These are phyloP conservation scores for Effrenium voratum DNA, from an alignment of 73 alveolate species.

Conservation along the genomic window DNA sequence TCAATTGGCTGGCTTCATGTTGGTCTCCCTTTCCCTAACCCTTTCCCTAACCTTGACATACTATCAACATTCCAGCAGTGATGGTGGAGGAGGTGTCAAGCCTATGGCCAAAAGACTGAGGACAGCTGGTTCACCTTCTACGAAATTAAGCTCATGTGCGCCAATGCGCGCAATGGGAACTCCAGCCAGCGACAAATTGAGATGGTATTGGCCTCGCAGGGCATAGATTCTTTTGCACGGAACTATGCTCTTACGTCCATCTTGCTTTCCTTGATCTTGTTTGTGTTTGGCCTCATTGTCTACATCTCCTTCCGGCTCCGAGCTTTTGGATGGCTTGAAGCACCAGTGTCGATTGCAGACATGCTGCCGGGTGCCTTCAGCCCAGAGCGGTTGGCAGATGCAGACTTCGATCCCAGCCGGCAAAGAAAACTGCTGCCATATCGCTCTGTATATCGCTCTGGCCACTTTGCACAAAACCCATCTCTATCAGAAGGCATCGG, in stretches of 20 bases:
- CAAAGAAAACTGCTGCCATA: conserved; percentile 87
- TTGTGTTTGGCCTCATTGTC: conserved; percentile 38
- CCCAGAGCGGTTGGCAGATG: conserved; percentile 75
- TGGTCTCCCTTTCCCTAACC: too few species aligned
- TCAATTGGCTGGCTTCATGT: too few species aligned
- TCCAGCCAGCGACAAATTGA: conserved; percentile 50
- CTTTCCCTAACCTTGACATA: too few species aligned
- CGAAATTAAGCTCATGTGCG: conserved; percentile 53
- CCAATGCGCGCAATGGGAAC: conserved; percentile 32
- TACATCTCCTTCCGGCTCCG: conserved; percentile 77
- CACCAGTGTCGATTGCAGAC: conserved; percentile 51
- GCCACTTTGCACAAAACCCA: not conserved
- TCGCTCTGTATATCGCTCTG: not conserved
- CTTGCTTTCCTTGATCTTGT: conserved; percentile 21
- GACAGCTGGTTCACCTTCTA: conserved; percentile 64
- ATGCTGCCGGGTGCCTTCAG: conserved; percentile 68
- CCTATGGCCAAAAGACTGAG: too few species aligned
- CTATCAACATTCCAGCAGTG: too few species aligned
- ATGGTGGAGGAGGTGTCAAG: too few species aligned
- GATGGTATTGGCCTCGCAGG: conserved; percentile 41
- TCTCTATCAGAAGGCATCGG: not conserved
- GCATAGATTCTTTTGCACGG: conserved; percentile 72
- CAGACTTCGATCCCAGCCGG: conserved; percentile 87
- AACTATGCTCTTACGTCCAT: conserved; percentile 30
- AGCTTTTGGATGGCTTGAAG: conserved; percentile 73